Evolutionary conservation across 148 eudicot genomes (phyloP).

Genomic region (Heliamphora exappendiculata): DNA sequence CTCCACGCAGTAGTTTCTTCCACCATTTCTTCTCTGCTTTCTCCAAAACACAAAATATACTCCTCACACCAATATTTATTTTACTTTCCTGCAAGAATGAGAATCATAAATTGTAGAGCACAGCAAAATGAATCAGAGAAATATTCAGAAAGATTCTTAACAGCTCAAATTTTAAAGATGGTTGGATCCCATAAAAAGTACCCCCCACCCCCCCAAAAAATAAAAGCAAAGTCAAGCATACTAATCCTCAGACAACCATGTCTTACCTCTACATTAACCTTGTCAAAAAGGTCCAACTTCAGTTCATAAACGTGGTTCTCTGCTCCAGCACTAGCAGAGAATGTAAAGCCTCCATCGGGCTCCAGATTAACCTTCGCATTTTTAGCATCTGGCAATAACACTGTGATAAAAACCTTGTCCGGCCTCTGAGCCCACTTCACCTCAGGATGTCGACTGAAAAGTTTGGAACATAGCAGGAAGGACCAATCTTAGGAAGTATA

Average conservation of each 20-base stretch:
- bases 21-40: constrained; percentile 89
- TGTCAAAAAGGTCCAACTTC: constrained; percentile 69
- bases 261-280: constrained; percentile 85
- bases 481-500: neutral
- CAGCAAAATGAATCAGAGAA: neutral
- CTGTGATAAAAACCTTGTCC: constrained; percentile 76
- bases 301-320: constrained; percentile 56
- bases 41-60: constrained; percentile 70
- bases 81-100: constrained; percentile 64
- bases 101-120: neutral
- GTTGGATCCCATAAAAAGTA: too few species aligned
- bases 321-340: constrained; percentile 66
- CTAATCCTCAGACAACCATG: neutral
- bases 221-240: neutral
- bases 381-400: constrained; percentile 76
- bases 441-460: constrained; percentile 80
- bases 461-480: neutral
- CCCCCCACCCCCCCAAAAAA: too few species aligned
- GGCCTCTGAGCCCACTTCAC: constrained; percentile 95
- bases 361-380: constrained; percentile 72
- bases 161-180: too few species aligned
- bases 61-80: constrained; percentile 62
- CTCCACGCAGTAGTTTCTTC: constrained; percentile 66
- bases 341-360: constrained; percentile 74
- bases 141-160: neutral